Base-by-base conservation (phyloP, 2,329 filamentous ascomycete species). In the Fusarium sp. region DNA sequence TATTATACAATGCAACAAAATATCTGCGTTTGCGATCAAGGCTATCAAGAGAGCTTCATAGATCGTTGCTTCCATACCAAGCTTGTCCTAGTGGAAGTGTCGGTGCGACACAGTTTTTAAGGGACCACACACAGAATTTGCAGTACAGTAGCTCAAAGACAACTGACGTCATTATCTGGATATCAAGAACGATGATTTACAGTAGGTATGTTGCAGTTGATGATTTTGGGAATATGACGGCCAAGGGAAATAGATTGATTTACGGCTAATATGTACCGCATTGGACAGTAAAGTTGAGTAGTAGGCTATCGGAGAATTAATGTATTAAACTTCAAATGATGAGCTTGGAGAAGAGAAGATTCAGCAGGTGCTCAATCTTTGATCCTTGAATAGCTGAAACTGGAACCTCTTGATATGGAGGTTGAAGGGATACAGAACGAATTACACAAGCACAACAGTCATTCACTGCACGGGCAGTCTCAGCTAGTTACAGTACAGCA, bases 161-260 rank as follows among this genome's bases (percentile, higher is more conserved):
- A 25, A 21, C 59, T 71, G 69, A 71, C 69, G 69, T 71, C 69
- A 71, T 57, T 41, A 45, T 39, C 15, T 37, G 4, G 37, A 46
- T 40, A 9, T 57, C 21, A 20, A 40, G 55, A 40, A 51, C 21
- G 63, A 66, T 65, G 36, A 40, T 39, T 56, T 36, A 25, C 25
- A 8, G 25, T 25, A 29, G 36, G 25, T 25, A 29, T 40, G 25
- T 45, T 67, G 63, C 47, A 58, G 55, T 57, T 70, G 50, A 60
- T 40, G 40, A 31, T 29, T 11, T 56, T 45, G 20, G 20, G 33
- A 33, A n/a, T n/a, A 17, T 40, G 43, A 18, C 31, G 55, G 47
- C 31, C 41, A 20, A 43, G n/a, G n/a, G 11, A 31, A 21, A 42
- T 46, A 40, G n/a, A 45, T 39, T 25, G 20, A 17, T 50, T 29